A percentile compares a stretch with the other conserved stretches of the same genome.
Evolutionary conservation across 352 stramenopile genomes (phyloP).

Genomic region (Phytophthora tentaculata): DNA sequence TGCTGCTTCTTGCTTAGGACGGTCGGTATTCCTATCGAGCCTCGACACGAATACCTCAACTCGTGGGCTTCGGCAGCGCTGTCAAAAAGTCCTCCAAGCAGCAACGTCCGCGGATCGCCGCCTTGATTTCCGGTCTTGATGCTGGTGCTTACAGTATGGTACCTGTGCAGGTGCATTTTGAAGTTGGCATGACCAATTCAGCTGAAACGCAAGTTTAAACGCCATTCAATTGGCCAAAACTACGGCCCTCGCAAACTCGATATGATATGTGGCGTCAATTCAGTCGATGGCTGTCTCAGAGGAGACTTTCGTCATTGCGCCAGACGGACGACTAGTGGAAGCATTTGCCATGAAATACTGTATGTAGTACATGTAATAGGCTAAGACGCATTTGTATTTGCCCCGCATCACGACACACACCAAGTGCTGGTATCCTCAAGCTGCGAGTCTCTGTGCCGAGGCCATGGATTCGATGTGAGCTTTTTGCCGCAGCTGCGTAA

Average conservation of each 20-base stretch:
- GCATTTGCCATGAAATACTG: neutral
- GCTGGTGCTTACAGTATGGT: no score
- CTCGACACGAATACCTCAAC: no score
- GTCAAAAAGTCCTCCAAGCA: no score
- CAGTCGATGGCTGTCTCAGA: conserved; percentile 7
- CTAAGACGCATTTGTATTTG: neutral
- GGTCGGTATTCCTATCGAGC: no score
- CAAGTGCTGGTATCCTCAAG: neutral
- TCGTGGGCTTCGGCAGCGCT: no score
- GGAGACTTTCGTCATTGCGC: conserved; percentile 1
- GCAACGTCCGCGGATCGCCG: no score
- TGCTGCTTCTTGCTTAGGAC: no score
- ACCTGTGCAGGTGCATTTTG: neutral
- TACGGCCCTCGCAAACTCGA: conserved; percentile 1
- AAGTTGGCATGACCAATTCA: conserved; percentile 21
- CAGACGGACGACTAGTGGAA: conserved; percentile 9
- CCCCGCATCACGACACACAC: neutral
- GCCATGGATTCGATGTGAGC: neutral
- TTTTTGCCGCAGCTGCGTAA: conserved; percentile 34
- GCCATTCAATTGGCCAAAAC: neutral
- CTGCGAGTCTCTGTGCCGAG: neutral
- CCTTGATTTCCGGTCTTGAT: no score
- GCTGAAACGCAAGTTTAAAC: conserved; percentile 13
- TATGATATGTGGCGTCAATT: conserved; percentile 21
- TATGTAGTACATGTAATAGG: no score